Base-by-base conservation (phyloP, 2,329 filamentous ascomycete genomes). In the Diaporthe destruens region DNA sequence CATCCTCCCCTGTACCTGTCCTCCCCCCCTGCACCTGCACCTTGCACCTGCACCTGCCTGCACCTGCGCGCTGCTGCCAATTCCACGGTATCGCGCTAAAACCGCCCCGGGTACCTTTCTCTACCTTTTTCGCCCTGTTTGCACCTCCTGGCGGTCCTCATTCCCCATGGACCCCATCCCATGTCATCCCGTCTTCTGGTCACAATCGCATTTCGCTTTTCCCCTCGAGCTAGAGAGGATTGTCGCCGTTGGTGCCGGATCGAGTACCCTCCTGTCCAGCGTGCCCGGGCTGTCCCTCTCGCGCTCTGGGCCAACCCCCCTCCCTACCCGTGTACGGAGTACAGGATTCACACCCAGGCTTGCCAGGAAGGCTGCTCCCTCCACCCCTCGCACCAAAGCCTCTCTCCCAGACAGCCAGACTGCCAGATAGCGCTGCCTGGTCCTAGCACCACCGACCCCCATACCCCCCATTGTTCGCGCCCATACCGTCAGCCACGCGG, bases 151-250 rank as follows among this genome's bases (percentile, higher is more conserved):
- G 69, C 57, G 57, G 57, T 71, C 69, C 57, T 71, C 69, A 71
- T 71, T 71, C 69, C 69, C 69, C 65, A 69, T 56, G 65, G 53
- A 69, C 65, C 49, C 65, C 69, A 53, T 49, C 71, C 71, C 71
- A 70, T 72, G 71, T 59, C 71, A 63, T 70, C 66, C 61, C 61
- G 69, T 73, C 72, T 73, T 68, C 69, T 71, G 68, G 71, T 65
- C 69, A 68, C 61, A 68, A 68, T 68, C 69, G 71, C 71, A 67
- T 71, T 71, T 67, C 57, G 56, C 53, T 65, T 42, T 57, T 34
- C 59, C 39, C 54, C 61, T 71, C 59, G 39, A 70, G 51, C 59
- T 56, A 59, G 34, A 61, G 54, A 56, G 56, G 70, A 68, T 72
- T 72, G 70, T 57, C 70, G 61, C 70, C 70, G 59, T 56, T 56